A percentile compares a stretch with the other conserved stretches of the same genome.
phyloP scores from a whole-genome alignment of 2,329 filamentous ascomycete species.

The Metarhizium robertsii region DNA sequence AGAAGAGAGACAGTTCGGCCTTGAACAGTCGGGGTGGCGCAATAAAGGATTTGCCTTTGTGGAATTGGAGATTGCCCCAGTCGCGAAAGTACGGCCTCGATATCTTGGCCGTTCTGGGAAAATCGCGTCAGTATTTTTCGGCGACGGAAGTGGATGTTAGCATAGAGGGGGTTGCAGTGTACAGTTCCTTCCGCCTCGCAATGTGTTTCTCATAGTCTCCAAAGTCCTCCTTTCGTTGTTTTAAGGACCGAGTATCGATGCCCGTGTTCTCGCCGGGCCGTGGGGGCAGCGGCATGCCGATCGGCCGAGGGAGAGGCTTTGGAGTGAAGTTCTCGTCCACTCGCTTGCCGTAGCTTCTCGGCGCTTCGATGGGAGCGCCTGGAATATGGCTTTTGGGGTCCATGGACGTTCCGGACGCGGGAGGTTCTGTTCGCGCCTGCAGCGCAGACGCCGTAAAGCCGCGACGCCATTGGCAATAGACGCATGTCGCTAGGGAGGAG shows the following conservation, averaged over 20 bases:
- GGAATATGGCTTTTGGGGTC: conserved; percentile 29
- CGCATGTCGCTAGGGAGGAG: conserved; percentile 31
- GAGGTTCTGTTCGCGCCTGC: conserved; percentile 21
- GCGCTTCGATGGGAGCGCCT: conserved; percentile 45
- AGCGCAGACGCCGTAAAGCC: conserved; percentile 36
- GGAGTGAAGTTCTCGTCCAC: conserved; percentile 45
- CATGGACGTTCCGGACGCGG: conserved; percentile 24
- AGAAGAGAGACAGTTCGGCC: conserved; percentile 73
- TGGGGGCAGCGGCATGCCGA: conserved; percentile 71
- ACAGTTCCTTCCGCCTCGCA: conserved; percentile 66
- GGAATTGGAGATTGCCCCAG: conserved; percentile 73
- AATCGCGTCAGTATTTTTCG: not conserved
- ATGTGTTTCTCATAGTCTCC: conserved; percentile 80
- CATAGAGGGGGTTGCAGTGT: conserved; percentile 17
- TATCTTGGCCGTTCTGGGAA: conserved; percentile 58
- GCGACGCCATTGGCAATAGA: conserved; percentile 42
- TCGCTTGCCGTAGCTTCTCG: conserved; percentile 49
- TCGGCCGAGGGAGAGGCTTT: conserved; percentile 58
- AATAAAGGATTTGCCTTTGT: conserved; percentile 88
- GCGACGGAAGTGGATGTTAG: too few relatives aligned
- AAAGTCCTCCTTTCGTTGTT: conserved; percentile 68
- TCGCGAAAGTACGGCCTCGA: conserved; percentile 91
- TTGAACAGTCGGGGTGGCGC: conserved; percentile 79
- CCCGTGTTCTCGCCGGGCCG: conserved; percentile 73
- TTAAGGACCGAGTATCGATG: conserved; percentile 55